Evolutionary conservation across 169 alveolate species (phyloP).

Genomic region (Plasmodium inui): DNA sequence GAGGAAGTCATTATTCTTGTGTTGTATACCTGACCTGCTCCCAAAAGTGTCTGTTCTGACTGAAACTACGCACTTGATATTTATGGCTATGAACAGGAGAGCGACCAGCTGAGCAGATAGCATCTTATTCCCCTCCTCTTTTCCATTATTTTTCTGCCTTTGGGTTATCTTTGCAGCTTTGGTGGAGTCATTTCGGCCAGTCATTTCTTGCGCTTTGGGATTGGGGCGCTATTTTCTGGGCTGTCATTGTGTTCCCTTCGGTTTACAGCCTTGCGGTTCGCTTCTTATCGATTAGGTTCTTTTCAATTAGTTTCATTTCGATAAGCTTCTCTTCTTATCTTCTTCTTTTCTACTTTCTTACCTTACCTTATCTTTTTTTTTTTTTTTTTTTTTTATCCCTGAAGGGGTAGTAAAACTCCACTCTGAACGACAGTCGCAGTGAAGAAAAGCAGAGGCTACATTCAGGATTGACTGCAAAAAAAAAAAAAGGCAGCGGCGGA

Average conservation of each 20-base stretch:
- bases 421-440: background rate
- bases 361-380: background rate
- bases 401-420: background rate
- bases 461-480: background rate
- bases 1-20: background rate
- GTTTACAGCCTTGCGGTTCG: background rate
- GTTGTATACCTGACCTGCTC: background rate
- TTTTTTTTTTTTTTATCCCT: background rate
- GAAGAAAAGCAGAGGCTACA: background rate
- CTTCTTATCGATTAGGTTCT: background rate
- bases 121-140: conserved; percentile 21
- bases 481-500: background rate
- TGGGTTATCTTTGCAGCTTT: background rate
- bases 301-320: background rate
- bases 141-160: conserved; percentile 16
- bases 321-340: background rate
- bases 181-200: background rate
- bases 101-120: conserved; percentile 15
- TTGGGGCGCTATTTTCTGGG: background rate
- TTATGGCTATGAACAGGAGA: conserved; percentile 11
- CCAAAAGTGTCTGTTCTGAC: conserved; percentile 15
- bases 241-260: background rate
- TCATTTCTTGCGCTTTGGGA: background rate
- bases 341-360: background rate
- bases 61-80: conserved; percentile 18